These are phyloP conservation scores for Mortierella sp. DNA, from an alignment of 371 early-diverging fungal genomes.

Conservation along the genomic window DNA sequence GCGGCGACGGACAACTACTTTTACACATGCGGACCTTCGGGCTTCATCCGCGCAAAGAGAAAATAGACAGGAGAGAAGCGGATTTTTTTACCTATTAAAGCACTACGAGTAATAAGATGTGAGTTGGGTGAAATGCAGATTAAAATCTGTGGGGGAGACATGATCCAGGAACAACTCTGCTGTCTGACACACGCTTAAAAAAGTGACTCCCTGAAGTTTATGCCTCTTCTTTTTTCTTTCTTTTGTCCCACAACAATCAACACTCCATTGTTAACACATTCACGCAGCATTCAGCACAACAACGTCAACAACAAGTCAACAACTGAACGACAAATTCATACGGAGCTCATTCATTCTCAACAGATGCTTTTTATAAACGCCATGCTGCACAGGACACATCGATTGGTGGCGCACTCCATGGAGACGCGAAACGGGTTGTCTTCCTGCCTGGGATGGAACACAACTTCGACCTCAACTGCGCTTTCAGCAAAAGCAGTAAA, in stretches of 20 bases:
- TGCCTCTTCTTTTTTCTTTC: background rate
- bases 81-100: too few species aligned
- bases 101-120: too few species aligned
- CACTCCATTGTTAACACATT: background rate
- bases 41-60: conserved; percentile 60
- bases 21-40: conserved; percentile 67
- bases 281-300: background rate
- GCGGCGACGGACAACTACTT: conserved; percentile 55
- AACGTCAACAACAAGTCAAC: background rate
- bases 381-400: conserved; percentile 4
- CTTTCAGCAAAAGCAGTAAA: background rate
- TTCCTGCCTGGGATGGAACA: conserved; percentile 3
- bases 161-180: background rate
- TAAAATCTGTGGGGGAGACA: background rate
- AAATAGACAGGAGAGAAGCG: background rate
- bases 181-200: background rate
- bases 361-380: background rate
- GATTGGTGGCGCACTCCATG: conserved; percentile 1
- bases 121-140: too few species aligned
- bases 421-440: background rate
- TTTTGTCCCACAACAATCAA: background rate
- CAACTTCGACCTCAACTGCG: background rate
- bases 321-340: background rate
- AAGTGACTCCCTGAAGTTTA: background rate
- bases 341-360: background rate